phyloP scores from a whole-genome alignment of 106 monocot genomes.

The Apostasia shenzhenica region DNA sequence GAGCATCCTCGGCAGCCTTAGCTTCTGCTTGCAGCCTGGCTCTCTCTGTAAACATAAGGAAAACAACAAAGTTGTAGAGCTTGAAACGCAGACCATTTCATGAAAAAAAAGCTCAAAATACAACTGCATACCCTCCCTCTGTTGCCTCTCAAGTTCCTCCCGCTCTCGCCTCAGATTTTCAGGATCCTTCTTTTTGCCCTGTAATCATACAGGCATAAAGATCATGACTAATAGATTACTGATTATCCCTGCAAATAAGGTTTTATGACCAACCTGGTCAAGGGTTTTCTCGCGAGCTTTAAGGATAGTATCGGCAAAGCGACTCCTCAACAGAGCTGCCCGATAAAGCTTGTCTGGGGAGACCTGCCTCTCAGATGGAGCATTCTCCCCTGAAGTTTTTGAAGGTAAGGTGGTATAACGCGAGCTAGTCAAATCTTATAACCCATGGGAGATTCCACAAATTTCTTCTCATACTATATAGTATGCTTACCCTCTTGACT shows the following conservation, averaged over 20 bases:
- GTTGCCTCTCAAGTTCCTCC: constrained; percentile 74
- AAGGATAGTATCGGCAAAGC: constrained; percentile 92
- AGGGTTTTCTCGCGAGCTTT: constrained; percentile 94
- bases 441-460: constrained; percentile 15
- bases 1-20: constrained; percentile 69
- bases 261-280: constrained; percentile 48
- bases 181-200: constrained; percentile 74
- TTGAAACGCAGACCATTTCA: background rate
- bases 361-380: constrained; percentile 69
- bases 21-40: constrained; percentile 84
- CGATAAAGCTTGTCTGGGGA: constrained; percentile 80
- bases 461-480: constrained; percentile 23
- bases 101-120: background rate
- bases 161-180: constrained; percentile 71
- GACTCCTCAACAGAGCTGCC: constrained; percentile 66
- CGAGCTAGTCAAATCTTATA: constrained; percentile 28
- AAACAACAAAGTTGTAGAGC: background rate
- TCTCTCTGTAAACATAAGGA: constrained; percentile 44
- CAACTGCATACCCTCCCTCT: constrained; percentile 52
- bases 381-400: constrained; percentile 51
- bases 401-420: constrained; percentile 25
- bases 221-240: background rate
- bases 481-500: constrained; percentile 77
- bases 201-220: background rate
- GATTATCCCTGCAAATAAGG: background rate